Percentiles rank a stretch among this genome's conserved stretches.
These are phyloP conservation scores for Paramyrothecium sp. DNA, from an alignment of 2,329 filamentous ascomycete species.

Conservation along the genomic window DNA sequence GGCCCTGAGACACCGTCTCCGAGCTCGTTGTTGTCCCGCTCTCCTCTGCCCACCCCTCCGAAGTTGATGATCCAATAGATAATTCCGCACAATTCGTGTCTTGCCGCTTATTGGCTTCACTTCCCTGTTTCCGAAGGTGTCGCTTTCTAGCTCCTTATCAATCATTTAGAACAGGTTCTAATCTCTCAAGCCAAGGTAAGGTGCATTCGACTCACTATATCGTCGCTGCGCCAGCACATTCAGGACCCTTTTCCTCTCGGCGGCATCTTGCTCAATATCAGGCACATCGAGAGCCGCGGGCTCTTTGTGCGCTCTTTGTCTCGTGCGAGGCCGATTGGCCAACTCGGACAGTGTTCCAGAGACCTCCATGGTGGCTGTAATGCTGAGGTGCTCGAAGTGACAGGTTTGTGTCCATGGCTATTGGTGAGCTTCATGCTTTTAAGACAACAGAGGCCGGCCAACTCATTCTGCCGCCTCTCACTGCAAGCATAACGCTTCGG, in stretches of 20 bases:
- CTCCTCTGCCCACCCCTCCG: not conserved
- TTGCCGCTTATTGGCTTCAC: too few relatives aligned
- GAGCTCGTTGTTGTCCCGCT: not conserved
- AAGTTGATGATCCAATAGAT: too few relatives aligned
- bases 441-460: not conserved
- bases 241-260: slow-evolving; percentile 51
- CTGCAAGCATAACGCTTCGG: not conserved
- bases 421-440: too few relatives aligned
- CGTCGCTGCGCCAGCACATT: slow-evolving; percentile 54
- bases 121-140: slow-evolving; percentile 13
- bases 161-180: slow-evolving; percentile 3
- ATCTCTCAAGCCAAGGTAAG: not conserved
- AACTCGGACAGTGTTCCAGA: slow-evolving; percentile 1
- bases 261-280: slow-evolving; percentile 47
- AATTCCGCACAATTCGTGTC: too few relatives aligned
- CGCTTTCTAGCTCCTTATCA: slow-evolving; percentile 30
- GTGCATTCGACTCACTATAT: slow-evolving; percentile 37
- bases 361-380: slow-evolving; percentile 6
- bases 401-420: too few relatives aligned
- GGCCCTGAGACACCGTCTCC: slow-evolving; percentile 5
- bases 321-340: slow-evolving; percentile 24
- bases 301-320: slow-evolving; percentile 39
- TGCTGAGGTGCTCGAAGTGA: not conserved
- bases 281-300: slow-evolving; percentile 41
- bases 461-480: not conserved